Percentiles rank a stretch among this genome's conserved stretches.
Conservation (phyloP, 768 basidiomycete genomes). For the Lyophyllum shimeji region DNA sequence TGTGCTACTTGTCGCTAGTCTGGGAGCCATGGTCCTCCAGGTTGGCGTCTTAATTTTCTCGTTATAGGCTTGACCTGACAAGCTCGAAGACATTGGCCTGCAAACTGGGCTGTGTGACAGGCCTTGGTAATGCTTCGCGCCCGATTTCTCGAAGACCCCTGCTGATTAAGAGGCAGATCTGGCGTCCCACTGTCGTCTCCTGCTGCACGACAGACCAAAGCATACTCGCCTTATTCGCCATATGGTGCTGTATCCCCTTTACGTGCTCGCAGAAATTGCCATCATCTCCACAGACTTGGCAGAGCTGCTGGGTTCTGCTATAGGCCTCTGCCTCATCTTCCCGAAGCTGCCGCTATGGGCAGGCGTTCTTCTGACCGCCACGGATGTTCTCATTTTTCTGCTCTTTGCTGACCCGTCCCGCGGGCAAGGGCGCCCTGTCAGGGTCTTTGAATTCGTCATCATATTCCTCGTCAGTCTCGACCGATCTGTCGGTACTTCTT, state of each 20-base stretch:
- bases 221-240: conserved; percentile 47
- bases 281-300: conserved; percentile 72
- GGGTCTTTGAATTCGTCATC: conserved; percentile 56
- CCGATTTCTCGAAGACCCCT: neutral
- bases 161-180: conserved; percentile 37
- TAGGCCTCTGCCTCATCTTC: conserved; percentile 65
- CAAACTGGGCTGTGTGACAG: conserved; percentile 67
- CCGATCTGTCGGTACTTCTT: conserved; percentile 15
- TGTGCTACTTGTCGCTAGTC: conserved; percentile 59
- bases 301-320: conserved; percentile 68
- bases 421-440: conserved; percentile 51
- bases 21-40: conserved; percentile 71
- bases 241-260: conserved; percentile 55
- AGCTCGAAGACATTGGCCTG: conserved; percentile 56
- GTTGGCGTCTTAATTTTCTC: conserved; percentile 22
- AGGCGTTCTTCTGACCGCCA: conserved; percentile 54
- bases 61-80: neutral
- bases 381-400: conserved; percentile 61
- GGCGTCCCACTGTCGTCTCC: conserved; percentile 57
- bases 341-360: conserved; percentile 58
- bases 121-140: conserved; percentile 43
- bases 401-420: conserved; percentile 59
- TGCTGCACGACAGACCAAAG: conserved; percentile 52
- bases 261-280: conserved; percentile 53
- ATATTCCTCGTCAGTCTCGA: conserved; percentile 46